Percentiles rank a stretch among this genome's conserved stretches.
phyloP scores from a whole-genome alignment of 2,329 filamentous ascomycete species.

The Pseudocercospora fuligena region DNA sequence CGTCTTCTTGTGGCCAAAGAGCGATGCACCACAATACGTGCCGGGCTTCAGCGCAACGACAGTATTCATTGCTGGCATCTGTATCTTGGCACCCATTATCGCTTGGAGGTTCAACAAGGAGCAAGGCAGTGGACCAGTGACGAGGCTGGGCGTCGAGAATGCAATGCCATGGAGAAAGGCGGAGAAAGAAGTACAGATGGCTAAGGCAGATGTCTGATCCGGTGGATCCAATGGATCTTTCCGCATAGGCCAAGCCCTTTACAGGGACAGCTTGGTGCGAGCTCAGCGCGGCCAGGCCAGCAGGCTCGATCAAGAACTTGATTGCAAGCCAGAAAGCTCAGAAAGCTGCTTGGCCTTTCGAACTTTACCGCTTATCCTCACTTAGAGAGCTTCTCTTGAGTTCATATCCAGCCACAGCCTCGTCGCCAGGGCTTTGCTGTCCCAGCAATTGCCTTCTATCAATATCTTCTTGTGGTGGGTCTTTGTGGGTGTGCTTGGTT shows the following conservation, averaged over 20 bases:
- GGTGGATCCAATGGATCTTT: not conserved
- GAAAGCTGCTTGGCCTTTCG: too few species aligned
- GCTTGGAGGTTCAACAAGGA: constrained; percentile 12
- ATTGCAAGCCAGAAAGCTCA: too few species aligned
- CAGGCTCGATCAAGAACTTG: too few species aligned
- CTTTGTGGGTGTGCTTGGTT: not conserved
- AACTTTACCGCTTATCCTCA: too few species aligned
- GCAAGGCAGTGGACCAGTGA: not conserved
- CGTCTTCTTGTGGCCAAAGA: constrained; percentile 56
- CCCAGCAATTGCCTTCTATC: not conserved
- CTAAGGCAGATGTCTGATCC: not conserved
- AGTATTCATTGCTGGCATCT: constrained; percentile 7
- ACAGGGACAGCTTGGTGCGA: too few species aligned
- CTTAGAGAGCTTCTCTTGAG: too few species aligned
- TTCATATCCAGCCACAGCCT: too few species aligned
- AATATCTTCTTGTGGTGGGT: not conserved
- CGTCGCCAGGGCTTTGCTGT: not conserved
- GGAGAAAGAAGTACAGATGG: not conserved
- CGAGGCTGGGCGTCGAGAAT: not conserved
- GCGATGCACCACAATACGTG: constrained; percentile 56
- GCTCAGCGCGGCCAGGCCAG: too few species aligned
- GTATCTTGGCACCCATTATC: constrained; percentile 9
- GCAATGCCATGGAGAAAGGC: not conserved
- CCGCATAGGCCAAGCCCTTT: too few species aligned
- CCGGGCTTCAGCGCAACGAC: constrained; percentile 44